Evolutionary conservation across 208 protist species (phyloP), one percentile per base, ranked within the genome.

Genomic region (Wallacemonas rigidus): DNA sequence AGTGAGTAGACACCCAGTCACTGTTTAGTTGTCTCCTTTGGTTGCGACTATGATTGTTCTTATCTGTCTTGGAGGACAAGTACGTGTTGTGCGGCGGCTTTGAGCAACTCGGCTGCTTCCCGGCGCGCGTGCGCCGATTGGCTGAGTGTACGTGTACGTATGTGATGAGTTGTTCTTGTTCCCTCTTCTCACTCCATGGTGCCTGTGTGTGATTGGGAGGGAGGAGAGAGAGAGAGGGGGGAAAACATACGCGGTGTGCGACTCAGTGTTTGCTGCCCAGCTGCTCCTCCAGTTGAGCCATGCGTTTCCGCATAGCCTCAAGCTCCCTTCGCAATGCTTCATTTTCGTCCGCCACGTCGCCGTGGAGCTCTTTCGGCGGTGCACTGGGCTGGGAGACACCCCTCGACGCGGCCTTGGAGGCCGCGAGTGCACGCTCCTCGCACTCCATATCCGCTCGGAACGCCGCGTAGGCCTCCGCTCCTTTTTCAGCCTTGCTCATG

Each of bases 271-370:
- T 85, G 17, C 70, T 39, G 14, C 74, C 57, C 36, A 94, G 73
- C 9, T 80, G 67, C 51, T 81, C 67, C 51, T 94, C 89, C 62
- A 94, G 71, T 39, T 55, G 62, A n/a, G 64, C 81, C 63, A 94
- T 72, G 63, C 89, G 72, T 56, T 56, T 43, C 69, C 82, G 80
- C 89, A 94, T 87, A 6, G 54, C 67, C 0, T 87, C 77, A 45
- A 94, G 76, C 67, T 88, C 69, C 15, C 67, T 45, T 3, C 83
- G 77, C 36, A 94, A 14, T 7, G 72, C 62, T 26, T 57, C 60
- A 39, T 54, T 47, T 1, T 80, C 75, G 62, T 70, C 56, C 2
- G 57, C 55, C 12, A 53, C 38, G 0, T 70, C 55, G 39, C 38
- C 14, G 58, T 72, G 7, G 11, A 15, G 5, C 26, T 8, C n/a